These are phyloP conservation scores for Pichia kudriavzevii DNA, from an alignment of 1,139 yeast genomes.

Conservation along the genomic window DNA sequence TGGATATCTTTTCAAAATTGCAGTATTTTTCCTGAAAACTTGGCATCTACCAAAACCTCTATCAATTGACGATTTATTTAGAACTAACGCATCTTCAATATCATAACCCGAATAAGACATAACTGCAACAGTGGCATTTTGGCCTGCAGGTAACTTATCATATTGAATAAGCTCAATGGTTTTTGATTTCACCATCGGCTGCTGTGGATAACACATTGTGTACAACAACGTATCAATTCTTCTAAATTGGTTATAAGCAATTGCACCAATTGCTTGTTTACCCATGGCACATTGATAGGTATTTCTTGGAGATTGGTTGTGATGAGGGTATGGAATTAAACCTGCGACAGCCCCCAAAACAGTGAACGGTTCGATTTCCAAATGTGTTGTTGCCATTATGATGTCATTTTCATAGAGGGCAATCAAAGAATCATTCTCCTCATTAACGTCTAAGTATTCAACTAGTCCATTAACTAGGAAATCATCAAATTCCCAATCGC, in stretches of 20 bases:
- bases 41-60: conserved; percentile 98
- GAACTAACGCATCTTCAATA: conserved; percentile 96
- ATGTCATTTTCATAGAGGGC: conserved; percentile 78
- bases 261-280: conserved; percentile 99
- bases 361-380: conserved; percentile 95
- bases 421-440: conserved; percentile 90
- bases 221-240: conserved; percentile 91
- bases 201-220: conserved; percentile 96
- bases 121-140: conserved; percentile 97
- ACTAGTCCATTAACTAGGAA: conserved; percentile 80
- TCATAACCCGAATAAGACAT: conserved; percentile 99
- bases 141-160: conserved; percentile 97
- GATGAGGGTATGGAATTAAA: conserved; percentile 98
- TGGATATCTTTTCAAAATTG: conserved; percentile 82
- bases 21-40: conserved; percentile 88
- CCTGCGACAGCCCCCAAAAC: conserved; percentile 98
- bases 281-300: conserved; percentile 99
- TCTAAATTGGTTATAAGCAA: conserved; percentile 92
- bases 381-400: conserved; percentile 59
- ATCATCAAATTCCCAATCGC: conserved; percentile 81
- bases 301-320: conserved; percentile 96
- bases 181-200: conserved; percentile 97
- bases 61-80: conserved; percentile 87
- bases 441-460: conserved; percentile 94
- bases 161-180: conserved; percentile 93